Conservation (phyloP, 2,329 filamentous ascomycete species). For the Eutypa lata region DNA sequence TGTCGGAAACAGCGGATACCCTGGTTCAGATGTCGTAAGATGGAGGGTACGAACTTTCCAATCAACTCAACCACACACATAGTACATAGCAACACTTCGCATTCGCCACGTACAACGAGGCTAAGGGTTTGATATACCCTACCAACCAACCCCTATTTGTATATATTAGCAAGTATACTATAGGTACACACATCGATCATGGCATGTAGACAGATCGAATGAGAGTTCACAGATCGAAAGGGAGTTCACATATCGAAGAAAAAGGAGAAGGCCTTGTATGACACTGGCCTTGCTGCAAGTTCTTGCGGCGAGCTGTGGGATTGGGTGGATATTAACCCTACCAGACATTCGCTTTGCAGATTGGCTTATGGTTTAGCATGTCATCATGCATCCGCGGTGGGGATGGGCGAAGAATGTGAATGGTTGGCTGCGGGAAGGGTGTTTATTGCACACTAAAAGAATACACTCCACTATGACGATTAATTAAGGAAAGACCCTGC, state of each 20-base stretch:
- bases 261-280: too few relatives aligned
- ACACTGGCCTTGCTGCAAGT: too few relatives aligned
- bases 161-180: too few relatives aligned
- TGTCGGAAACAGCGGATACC: slow-evolving; percentile 18
- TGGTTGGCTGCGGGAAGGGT: background rate
- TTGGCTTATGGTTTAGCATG: slow-evolving; percentile 15
- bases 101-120: slow-evolving; percentile 26
- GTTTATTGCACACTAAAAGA: slow-evolving; percentile 1
- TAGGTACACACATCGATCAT: too few relatives aligned
- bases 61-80: slow-evolving; percentile 19
- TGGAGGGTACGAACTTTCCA: slow-evolving; percentile 17
- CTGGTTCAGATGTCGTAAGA: slow-evolving; percentile 25
- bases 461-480: too few relatives aligned
- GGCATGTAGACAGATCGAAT: too few relatives aligned
- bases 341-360: background rate
- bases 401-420: slow-evolving; percentile 9
- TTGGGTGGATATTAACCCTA: too few relatives aligned
- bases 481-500: slow-evolving; percentile 29
- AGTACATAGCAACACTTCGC: slow-evolving; percentile 19
- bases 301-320: too few relatives aligned
- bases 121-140: slow-evolving; percentile 28
- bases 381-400: slow-evolving; percentile 18
- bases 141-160: too few relatives aligned
- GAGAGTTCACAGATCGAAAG: too few relatives aligned
- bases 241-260: too few relatives aligned